A percentile compares a stretch with the other conserved stretches of the same genome.
Conservation (phyloP, 139 green algal genomes). For the Raphidocelis subcapitata region DNA sequence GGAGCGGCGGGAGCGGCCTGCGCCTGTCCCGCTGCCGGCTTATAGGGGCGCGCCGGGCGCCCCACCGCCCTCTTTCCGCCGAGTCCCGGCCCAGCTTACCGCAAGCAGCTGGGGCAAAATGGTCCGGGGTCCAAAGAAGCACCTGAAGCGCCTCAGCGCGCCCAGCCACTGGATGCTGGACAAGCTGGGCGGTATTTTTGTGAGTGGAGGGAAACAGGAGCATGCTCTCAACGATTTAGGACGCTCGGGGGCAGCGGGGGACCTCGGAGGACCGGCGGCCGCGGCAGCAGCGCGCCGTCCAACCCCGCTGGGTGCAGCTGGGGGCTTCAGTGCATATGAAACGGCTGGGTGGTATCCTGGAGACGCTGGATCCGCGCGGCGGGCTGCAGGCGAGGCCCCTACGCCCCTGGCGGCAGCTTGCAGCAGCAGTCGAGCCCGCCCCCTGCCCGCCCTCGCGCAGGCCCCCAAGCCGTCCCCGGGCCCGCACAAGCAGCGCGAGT, state of each 20-base stretch:
- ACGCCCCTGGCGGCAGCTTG: too few species aligned
- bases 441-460: conserved; percentile 49
- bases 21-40: too few species aligned
- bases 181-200: conserved; percentile 99
- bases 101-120: conserved; percentile 32
- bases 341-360: neutral
- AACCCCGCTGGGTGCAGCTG: neutral
- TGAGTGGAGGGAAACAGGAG: conserved; percentile 48
- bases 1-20: too few species aligned
- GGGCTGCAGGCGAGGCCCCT: too few species aligned
- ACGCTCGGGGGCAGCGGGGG: too few species aligned
- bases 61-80: neutral
- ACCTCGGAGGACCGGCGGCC: too few species aligned
- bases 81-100: neutral
- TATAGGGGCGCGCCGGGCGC: too few species aligned
- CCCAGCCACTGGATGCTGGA: conserved; percentile 99
- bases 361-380: neutral
- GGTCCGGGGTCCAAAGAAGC: conserved; percentile 95
- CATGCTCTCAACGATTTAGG: too few species aligned
- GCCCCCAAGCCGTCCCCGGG: conserved; percentile 95
- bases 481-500: conserved; percentile 98
- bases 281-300: too few species aligned
- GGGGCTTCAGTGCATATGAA: neutral
- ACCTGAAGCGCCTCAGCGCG: conserved; percentile 98
- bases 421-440: neutral